Conservation (phyloP, 495 filamentous ascomycete species). For the Penicillium goetzii region DNA sequence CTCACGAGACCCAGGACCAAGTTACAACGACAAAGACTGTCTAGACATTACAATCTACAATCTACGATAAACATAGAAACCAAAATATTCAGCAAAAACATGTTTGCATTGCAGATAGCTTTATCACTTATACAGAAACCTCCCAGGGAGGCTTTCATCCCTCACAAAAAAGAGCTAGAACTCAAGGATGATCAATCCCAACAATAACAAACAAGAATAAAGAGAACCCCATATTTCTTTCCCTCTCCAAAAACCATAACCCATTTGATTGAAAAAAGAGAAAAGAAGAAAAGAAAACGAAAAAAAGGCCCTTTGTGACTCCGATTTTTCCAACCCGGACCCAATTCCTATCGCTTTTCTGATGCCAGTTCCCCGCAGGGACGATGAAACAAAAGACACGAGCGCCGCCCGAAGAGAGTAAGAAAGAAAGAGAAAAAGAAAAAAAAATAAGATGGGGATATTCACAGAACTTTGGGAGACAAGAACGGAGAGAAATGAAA, state of each 20-base stretch:
- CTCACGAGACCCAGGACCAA: background rate
- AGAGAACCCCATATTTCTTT: background rate
- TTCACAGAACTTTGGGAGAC: constrained; percentile 31
- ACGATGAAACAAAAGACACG: constrained; percentile 25
- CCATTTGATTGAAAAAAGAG: background rate
- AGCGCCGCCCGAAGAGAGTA: constrained; percentile 28
- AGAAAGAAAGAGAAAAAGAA: constrained; percentile 15
- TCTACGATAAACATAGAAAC: background rate
- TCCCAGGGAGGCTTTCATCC: constrained; percentile 22
- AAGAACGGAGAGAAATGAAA: constrained; percentile 13
- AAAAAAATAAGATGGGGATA: constrained; percentile 25
- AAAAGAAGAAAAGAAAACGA: constrained; percentile 12
- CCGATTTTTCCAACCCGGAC: constrained; percentile 26
- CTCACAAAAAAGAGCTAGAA: constrained; percentile 18
- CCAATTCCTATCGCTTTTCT: constrained; percentile 31
- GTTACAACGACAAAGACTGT: background rate
- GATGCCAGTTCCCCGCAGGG: constrained; percentile 20
- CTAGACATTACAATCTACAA: background rate
- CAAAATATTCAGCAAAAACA: constrained; percentile 8
- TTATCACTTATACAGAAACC: constrained; percentile 34
- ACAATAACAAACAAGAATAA: constrained; percentile 21
- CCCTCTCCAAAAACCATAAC: background rate
- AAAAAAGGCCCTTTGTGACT: constrained; percentile 18
- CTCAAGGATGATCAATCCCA: constrained; percentile 20
- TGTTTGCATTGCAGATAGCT: constrained; percentile 30